Evolutionary conservation across 768 basidiomycete genomes (phyloP).

Genomic region (Podaxis rugospora): DNA sequence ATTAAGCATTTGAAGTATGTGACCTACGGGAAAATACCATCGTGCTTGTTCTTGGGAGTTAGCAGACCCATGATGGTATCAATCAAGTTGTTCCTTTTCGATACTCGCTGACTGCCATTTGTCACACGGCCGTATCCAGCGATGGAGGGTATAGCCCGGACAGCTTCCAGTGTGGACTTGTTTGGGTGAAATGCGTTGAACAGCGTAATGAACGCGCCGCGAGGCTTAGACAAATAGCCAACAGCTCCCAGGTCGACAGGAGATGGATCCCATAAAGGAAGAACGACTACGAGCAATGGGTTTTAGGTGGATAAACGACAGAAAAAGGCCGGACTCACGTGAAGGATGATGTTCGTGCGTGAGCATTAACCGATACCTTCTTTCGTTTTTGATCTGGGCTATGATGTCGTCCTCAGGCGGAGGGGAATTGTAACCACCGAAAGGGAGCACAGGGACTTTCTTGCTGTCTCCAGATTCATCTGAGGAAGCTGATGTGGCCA

Average conservation of each 20-base stretch:
- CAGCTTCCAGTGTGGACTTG: slow-evolving; percentile 17
- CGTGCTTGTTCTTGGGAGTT: neutral
- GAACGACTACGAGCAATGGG: slow-evolving; percentile 37
- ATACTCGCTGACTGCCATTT: neutral
- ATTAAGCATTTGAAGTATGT: neutral
- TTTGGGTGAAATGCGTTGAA: slow-evolving; percentile 63
- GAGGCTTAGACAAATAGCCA: slow-evolving; percentile 66
- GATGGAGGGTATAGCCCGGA: slow-evolving; percentile 14
- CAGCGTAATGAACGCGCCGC: slow-evolving; percentile 67
- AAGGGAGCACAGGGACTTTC: slow-evolving; percentile 11
- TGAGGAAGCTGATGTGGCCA: slow-evolving; percentile 23
- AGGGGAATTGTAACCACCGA: slow-evolving; percentile 30
- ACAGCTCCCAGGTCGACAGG: slow-evolving; percentile 64
- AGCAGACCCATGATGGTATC: slow-evolving; percentile 11
- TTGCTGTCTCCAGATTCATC: slow-evolving; percentile 21
- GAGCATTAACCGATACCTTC: slow-evolving; percentile 62
- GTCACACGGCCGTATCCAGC: slow-evolving; percentile 13
- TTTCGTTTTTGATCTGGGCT: slow-evolving; percentile 51
- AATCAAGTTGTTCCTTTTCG: slow-evolving; percentile 8
- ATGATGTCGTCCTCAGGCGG: slow-evolving; percentile 31
- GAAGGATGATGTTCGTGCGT: slow-evolving; percentile 68
- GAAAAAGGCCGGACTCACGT: slow-evolving; percentile 34
- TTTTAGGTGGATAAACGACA: neutral
- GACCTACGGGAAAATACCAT: slow-evolving; percentile 8
- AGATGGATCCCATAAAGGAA: slow-evolving; percentile 70